Percentiles rank a stretch among this genome's conserved stretches.
Evolutionary conservation across 371 early-diverging fungal species (phyloP).

Genomic region (Mucor velutinosus): DNA sequence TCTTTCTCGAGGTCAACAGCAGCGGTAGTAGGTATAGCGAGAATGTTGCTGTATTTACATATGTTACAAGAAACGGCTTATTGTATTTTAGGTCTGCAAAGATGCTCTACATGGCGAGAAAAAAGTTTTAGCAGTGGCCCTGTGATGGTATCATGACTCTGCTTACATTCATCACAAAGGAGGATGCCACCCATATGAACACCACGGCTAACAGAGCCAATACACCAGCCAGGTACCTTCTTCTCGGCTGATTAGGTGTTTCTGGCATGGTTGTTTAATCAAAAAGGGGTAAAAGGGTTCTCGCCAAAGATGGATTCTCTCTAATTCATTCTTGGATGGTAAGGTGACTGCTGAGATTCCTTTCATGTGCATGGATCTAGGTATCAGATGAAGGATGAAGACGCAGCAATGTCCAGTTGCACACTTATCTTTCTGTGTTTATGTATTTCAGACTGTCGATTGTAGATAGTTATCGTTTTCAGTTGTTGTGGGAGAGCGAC

Average conservation of each 20-base stretch:
- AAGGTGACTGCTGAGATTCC: background rate
- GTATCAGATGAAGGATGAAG: background rate
- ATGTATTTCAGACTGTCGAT: background rate
- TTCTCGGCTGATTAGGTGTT: conserved; percentile 23
- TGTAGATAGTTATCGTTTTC: no score
- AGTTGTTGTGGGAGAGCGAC: no score
- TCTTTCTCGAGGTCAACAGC: conserved; percentile 11
- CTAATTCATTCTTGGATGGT: background rate
- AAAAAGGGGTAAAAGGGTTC: background rate
- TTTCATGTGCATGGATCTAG: background rate
- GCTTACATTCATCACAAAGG: conserved; percentile 78
- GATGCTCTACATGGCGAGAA: conserved; percentile 50
- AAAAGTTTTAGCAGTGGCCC: background rate
- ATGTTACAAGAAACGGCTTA: conserved; percentile 81
- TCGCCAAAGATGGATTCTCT: background rate
- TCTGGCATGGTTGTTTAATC: conserved; percentile 16
- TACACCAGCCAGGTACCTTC: conserved; percentile 51
- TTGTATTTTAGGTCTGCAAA: conserved; percentile 72
- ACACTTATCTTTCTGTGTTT: background rate
- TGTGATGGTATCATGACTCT: background rate
- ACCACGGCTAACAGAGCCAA: conserved; percentile 71
- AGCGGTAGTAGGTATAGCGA: conserved; percentile 69
- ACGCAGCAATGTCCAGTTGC: background rate
- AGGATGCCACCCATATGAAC: conserved; percentile 81
- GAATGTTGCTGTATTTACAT: conserved; percentile 77